Evolutionary conservation across 441 rosid species (phyloP).

Genomic region (Aleurites moluccanus): DNA sequence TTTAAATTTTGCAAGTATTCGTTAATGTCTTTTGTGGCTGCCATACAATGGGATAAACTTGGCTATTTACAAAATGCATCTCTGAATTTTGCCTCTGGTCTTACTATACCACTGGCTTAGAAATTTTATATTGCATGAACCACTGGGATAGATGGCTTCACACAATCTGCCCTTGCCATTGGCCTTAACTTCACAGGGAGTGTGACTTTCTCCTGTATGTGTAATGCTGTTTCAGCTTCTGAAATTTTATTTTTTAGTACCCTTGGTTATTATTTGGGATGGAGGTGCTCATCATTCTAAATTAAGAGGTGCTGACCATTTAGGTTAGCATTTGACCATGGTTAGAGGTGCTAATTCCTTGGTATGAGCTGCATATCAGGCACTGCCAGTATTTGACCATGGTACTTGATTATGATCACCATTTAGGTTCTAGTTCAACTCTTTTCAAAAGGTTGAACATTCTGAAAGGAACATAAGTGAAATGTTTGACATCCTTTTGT

Average conservation of each 20-base stretch:
- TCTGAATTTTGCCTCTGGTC: neutral
- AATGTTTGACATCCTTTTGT: neutral
- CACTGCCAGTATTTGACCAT: neutral
- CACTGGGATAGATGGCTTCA: constrained; percentile 3
- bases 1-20: neutral
- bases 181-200: neutral
- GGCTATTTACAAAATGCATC: neutral
- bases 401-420: neutral
- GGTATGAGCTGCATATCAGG: neutral
- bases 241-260: constrained; percentile 7
- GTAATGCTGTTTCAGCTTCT: constrained; percentile 7
- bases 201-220: neutral
- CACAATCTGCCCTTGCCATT: neutral
- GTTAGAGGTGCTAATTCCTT: neutral
- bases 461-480: neutral
- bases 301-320: too few species aligned
- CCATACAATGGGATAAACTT: neutral
- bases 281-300: neutral
- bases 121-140: neutral
- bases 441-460: neutral
- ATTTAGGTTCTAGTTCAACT: neutral
- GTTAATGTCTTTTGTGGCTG: neutral
- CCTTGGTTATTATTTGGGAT: neutral
- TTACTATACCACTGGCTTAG: neutral
- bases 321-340: neutral